Evolutionary conservation across 345 rosid species (phyloP).

Genomic region (Mercurialis annua): DNA sequence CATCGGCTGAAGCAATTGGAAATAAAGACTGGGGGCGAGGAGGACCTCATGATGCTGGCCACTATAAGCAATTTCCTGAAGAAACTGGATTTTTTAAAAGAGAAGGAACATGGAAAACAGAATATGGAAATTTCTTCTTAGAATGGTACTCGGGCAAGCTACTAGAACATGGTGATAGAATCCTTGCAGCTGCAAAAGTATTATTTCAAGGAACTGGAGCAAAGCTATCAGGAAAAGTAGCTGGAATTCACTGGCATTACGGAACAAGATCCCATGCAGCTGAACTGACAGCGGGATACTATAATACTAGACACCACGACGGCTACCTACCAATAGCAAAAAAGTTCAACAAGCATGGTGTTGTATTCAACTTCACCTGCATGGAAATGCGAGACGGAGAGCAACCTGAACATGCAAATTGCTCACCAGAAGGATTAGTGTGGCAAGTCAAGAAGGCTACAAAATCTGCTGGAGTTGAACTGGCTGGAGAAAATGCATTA

Average conservation of each 20-base stretch:
- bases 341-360: constrained; percentile 64
- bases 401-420: constrained; percentile 65
- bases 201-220: constrained; percentile 65
- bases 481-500: constrained; percentile 91
- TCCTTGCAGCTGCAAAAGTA: constrained; percentile 68
- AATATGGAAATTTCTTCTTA: constrained; percentile 83
- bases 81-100: constrained; percentile 72
- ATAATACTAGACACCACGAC: constrained; percentile 68
- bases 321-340: constrained; percentile 78
- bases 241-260: constrained; percentile 98
- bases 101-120: constrained; percentile 89
- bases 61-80: constrained; percentile 80
- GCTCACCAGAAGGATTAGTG: constrained; percentile 92
- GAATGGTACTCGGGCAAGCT: constrained; percentile 84
- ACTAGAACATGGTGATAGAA: constrained; percentile 69
- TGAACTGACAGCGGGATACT: constrained; percentile 88
- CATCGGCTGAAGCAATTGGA: constrained; percentile 67
- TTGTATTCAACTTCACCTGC: constrained; percentile 86
- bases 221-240: constrained; percentile 77
- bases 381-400: constrained; percentile 90
- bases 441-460: constrained; percentile 79
- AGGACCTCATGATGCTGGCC: constrained; percentile 88
- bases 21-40: constrained; percentile 69
- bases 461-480: constrained; percentile 48
- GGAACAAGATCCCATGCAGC: constrained; percentile 93